Percentiles rank a stretch among this genome's conserved stretches.
phyloP scores from a whole-genome alignment of 306 rosid genomes.

The Sesbania bispinosa region DNA sequence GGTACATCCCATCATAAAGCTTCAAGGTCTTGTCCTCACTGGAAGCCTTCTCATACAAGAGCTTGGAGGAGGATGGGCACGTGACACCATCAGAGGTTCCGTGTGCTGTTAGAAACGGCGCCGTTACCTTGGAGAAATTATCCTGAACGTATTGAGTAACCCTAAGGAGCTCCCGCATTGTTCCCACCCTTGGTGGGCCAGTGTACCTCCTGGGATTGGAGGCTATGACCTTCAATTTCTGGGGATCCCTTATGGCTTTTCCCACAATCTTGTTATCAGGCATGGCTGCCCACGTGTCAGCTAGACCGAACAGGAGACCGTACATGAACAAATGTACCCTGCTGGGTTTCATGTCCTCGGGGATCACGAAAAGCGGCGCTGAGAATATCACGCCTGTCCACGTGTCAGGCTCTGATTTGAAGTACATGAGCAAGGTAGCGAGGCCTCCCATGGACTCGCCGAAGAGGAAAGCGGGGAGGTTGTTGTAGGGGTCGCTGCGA shows the following conservation, averaged over 20 bases:
- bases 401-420: constrained; percentile 64
- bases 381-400: constrained; percentile 94
- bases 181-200: constrained; percentile 89
- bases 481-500: constrained; percentile 39
- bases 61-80: constrained; percentile 76
- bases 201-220: constrained; percentile 86
- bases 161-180: constrained; percentile 87
- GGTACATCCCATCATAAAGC: constrained; percentile 93
- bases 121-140: constrained; percentile 58
- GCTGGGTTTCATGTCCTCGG: constrained; percentile 93
- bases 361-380: constrained; percentile 87
- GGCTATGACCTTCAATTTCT: constrained; percentile 74
- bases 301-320: constrained; percentile 78
- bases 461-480: constrained; percentile 81
- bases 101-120: constrained; percentile 80
- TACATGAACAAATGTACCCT: constrained; percentile 49
- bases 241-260: constrained; percentile 78
- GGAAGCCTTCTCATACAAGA: constrained; percentile 71
- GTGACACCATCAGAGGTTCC: constrained; percentile 85
- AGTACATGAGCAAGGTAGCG: constrained; percentile 72
- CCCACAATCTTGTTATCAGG: constrained; percentile 96
- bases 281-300: constrained; percentile 96
- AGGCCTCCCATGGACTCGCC: constrained; percentile 96
- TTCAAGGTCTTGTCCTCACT: constrained; percentile 79
- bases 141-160: constrained; percentile 84